Base-by-base conservation (phyloP, 495 filamentous ascomycete genomes). In the Aspergillus sclerotiicarbonarius region DNA sequence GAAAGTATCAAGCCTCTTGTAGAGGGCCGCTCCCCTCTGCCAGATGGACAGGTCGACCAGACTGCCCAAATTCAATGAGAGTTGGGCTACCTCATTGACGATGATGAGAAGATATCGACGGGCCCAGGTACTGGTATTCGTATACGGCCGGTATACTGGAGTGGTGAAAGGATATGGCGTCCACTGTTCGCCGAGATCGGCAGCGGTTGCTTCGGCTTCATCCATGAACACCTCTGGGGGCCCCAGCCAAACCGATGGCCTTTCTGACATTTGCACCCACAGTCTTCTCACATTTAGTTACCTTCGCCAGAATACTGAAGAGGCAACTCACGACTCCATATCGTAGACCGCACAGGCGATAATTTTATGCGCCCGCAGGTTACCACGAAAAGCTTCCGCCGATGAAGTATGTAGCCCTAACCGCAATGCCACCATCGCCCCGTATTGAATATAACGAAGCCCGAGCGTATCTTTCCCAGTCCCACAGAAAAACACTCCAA, bases 331-430 rank as follows among this genome's bases (percentile, higher is more conserved):
- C 47, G 29, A 30, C 18, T 32, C 21, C 29, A 50, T 15, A n/a
- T 50, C 47, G 47, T 50, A 50, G 25, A 50, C 31, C 9, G 25
- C 47, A 25, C 47, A 29, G 47, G 47, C 47, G 10, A 50, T 50
- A 13, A 32, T 8, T 15, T 50, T 50, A n/a, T 50, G 47, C n/a
- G 47, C 47, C 20, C 25, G 31, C 21, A 18, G 12, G 15, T 16
- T 15, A 8, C 18, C 8, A 6, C 25, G 25, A 25, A 25, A 5
- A 25, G 5, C 25, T 25, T 5, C 5, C 25, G 25, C 25, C 25
- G 29, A 16, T 3, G 25, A 16, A 7, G n/a, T 29, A 29, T 50
- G 47, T 15, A 50, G 31, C 8, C 25, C 47, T 7, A 50, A 25
- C 25, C 32, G 25, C 12, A 50, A 29, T 1, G 29, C 47, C 47